Evolutionary conservation across 2,329 filamentous ascomycete genomes (phyloP).

Genomic region (Clonostachys rosea): DNA sequence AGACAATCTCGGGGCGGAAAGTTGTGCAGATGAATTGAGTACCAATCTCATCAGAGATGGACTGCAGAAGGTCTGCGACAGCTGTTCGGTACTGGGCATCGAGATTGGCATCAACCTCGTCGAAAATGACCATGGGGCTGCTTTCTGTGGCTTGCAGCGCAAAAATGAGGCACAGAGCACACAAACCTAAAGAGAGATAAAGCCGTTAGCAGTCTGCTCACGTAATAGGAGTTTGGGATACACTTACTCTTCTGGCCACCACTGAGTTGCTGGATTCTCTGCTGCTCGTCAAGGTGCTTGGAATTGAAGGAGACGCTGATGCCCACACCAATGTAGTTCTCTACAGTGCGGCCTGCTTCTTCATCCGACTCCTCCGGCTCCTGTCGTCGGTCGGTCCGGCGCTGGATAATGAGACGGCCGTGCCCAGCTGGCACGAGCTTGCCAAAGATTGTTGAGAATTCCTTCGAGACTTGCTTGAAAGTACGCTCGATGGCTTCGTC

Average conservation of each 20-base stretch:
- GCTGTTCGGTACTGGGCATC: slow-evolving; percentile 97
- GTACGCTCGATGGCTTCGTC: slow-evolving; percentile 98
- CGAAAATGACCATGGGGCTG: slow-evolving; percentile 97
- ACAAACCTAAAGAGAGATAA: slow-evolving; percentile 58
- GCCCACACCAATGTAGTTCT: slow-evolving; percentile 94
- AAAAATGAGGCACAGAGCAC: slow-evolving; percentile 95
- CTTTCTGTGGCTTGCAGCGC: slow-evolving; percentile 98
- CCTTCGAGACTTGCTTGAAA: slow-evolving; percentile 94
- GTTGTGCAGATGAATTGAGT: slow-evolving; percentile 97
- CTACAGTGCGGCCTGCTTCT: slow-evolving; percentile 68
- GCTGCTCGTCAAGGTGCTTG: slow-evolving; percentile 91
- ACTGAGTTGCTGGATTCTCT: slow-evolving; percentile 93
- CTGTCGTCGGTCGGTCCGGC: slow-evolving; percentile 71
- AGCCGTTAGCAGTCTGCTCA: slow-evolving; percentile 7
- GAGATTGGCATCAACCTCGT: slow-evolving; percentile 97
- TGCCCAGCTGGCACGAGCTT: slow-evolving; percentile 92
- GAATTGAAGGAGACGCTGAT: slow-evolving; percentile 99
- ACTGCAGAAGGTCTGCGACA: slow-evolving; percentile 82
- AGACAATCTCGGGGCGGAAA: slow-evolving; percentile 93
- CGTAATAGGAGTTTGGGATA: background rate
- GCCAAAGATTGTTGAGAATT: slow-evolving; percentile 90
- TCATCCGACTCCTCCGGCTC: slow-evolving; percentile 60
- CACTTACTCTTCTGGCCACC: slow-evolving; percentile 92
- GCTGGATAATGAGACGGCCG: slow-evolving; percentile 87
- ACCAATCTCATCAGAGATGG: slow-evolving; percentile 63